Conservation (phyloP, 2,329 filamentous ascomycete species). For the Emergomyces africanus region DNA sequence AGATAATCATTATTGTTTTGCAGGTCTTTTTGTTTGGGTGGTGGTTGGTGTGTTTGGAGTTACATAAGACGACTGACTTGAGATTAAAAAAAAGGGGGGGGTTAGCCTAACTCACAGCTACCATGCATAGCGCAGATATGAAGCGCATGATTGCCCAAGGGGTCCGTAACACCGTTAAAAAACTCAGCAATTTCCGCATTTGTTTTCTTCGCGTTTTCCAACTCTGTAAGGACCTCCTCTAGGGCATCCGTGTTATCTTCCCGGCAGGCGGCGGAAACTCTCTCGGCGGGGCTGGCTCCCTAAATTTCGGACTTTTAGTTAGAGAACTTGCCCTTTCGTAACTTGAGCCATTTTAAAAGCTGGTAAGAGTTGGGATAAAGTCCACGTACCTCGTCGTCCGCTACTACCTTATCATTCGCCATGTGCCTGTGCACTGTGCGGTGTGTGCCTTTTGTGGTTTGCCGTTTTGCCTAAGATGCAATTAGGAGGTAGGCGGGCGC, state of each 20-base stretch:
- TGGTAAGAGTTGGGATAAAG: no score
- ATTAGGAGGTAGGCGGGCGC: no score
- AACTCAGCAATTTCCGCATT: conserved; percentile 56
- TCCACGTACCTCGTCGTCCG: conserved; percentile 29
- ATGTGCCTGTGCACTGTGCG: not conserved
- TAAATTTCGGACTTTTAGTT: conserved; percentile 24
- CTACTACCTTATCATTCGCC: conserved; percentile 25
- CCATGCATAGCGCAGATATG: conserved; percentile 80
- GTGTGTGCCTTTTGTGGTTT: not conserved
- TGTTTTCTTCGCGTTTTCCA: conserved; percentile 39
- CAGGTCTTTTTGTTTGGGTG: not conserved
- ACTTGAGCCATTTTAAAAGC: no score
- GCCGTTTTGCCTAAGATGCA: not conserved
- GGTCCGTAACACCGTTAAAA: conserved; percentile 74
- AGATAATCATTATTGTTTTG: not conserved
- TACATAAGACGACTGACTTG: no score
- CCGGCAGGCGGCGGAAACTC: conserved; percentile 83
- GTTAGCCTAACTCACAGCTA: conserved; percentile 55
- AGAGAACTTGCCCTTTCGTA: not conserved
- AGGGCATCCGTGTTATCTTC: conserved; percentile 85
- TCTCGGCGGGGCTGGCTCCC: conserved; percentile 76
- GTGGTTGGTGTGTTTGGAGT: not conserved
- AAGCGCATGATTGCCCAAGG: conserved; percentile 77
- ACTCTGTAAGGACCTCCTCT: conserved; percentile 51
- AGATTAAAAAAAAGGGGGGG: not conserved